Evolutionary conservation across 345 rosid genomes (phyloP), one percentile per base, ranked within the genome.

Genomic region (Capsella bursapastoris): DNA sequence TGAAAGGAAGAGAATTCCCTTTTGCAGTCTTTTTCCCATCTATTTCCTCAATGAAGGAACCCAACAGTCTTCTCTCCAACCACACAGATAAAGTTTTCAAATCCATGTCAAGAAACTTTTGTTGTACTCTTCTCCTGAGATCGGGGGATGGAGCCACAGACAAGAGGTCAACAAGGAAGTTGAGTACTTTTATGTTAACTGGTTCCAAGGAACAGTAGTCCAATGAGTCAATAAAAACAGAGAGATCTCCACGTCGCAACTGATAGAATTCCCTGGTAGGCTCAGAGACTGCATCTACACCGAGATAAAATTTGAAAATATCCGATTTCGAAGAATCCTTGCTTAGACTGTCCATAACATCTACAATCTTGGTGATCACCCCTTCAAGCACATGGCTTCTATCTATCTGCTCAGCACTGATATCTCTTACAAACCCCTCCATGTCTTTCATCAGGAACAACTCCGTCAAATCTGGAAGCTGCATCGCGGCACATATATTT

Each of bases 61-160:
- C 97, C 74, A 92, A 83, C 66, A 95, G 83, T 80, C 91, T 87
- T 79, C 82, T 86, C 90, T 90, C 99, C 81, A 95, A 80, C 99
- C 96, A 89, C 70, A 82, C 83, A 62, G 96, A 92, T 81, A 95
- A 77, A 63, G 55, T 38, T 74, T 45, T 71, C 80, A 83, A 53
- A 82, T 89, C 98, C 97, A 88, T 89, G 66, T 79, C 81, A 72
- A 88, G 73, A 78, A 89, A 89, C 51, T 83, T 87, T 56, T 77
- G 66, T 70, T 86, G 88, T 41, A 88, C 66, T 82, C 83, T 89
- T 70, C 81, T 84, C 79, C 81, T 89, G 75, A 89, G 85, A 78
- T 83, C 83, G 47, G 84, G 71, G 62, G 83, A 83, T 14, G 82
- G 78, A 37, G 86, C 97, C 60, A 86, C 87, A 40, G 94, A 89